Evolutionary conservation across 768 basidiomycete genomes (phyloP), one percentile per base, ranked within the genome.

Genomic region (Mycena olivaceomarginata): DNA sequence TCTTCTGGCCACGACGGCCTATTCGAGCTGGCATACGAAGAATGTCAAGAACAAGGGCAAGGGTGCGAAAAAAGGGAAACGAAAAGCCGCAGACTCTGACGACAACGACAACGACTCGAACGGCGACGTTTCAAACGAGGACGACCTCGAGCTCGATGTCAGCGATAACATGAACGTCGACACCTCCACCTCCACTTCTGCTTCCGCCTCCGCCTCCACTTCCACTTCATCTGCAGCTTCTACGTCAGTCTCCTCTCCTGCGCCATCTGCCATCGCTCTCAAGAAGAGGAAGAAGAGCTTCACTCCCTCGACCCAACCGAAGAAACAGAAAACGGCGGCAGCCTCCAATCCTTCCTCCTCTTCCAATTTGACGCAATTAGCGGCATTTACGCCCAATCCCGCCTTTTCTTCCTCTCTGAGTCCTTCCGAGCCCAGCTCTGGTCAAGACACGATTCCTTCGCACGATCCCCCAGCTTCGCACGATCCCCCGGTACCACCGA

Each of bases 21-120:
- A 72, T 11, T 45, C 70, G 0, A 72, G 62, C 37, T 72, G 70
- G 70, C 41, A 64, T n/a, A 37, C 6, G 15, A 60, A 70, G 13
- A 70, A 60, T 18, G 46, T 62, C n/a, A 60, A 62, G 25, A 70
- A 62, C 13, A 51, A 51, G 11, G n/a, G 7, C n/a, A 53, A 53
- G 13, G 13, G 51, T 20, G 9, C 51, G 20, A 53, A 22, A n/a
- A 10, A 8, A 39, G 57, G 2, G 37, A 57, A 31, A 5, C 18
- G 25, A 56, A 37, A 31, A 16, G 20, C 51, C 5, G 40, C 43
- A 15, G 39, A n/a, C 41, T 41, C 39, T 16, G 56, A 41, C 40
- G 56, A 43, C 56, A n/a, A 45, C 40, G 51, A 53, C n/a, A 13
- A 53, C 9, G 51, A 22, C n/a, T 22, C 51, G 1, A 13, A 53